phyloP scores from a whole-genome alignment of 2,329 filamentous ascomycete species.

The Dichotomopilus funicola region DNA sequence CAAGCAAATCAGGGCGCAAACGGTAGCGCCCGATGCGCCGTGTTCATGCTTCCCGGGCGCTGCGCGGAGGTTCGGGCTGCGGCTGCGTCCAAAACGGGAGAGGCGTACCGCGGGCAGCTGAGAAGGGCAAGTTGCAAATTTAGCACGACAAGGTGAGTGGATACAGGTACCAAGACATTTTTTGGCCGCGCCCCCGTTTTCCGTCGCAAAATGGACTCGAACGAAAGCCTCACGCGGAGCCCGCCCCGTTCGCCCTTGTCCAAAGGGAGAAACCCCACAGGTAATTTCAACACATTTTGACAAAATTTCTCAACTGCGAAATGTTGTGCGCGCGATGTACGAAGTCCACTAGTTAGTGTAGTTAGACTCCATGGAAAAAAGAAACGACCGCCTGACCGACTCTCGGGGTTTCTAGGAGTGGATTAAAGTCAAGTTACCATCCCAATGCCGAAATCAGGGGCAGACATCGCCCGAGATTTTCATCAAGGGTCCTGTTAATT shows the following conservation, averaged over 20 bases:
- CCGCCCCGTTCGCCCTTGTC: too few species aligned
- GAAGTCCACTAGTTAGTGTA: background rate
- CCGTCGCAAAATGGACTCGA: slow-evolving; percentile 8
- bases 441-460: slow-evolving; percentile 1
- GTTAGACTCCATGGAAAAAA: too few species aligned
- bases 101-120: slow-evolving; percentile 27
- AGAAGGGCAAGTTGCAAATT: slow-evolving; percentile 22
- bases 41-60: background rate
- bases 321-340: slow-evolving; percentile 10
- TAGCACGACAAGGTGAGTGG: slow-evolving; percentile 13
- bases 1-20: background rate
- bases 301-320: slow-evolving; percentile 6
- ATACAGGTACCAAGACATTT: too few species aligned
- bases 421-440: background rate
- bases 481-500: slow-evolving; percentile 6
- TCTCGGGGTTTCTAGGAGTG: slow-evolving; percentile 4
- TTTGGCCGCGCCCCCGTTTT: too few species aligned
- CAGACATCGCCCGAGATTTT: background rate
- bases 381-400: too few species aligned
- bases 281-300: slow-evolving; percentile 19
- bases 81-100: slow-evolving; percentile 14
- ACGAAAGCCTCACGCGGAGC: slow-evolving; percentile 17
- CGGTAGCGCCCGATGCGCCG: slow-evolving; percentile 17
- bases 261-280: slow-evolving; percentile 16
- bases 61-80: slow-evolving; percentile 5